Percentiles rank a stretch among this genome's conserved stretches.
Conservation (phyloP, 805 yeast genomes). For the Scheffersomyces coipomensis region DNA sequence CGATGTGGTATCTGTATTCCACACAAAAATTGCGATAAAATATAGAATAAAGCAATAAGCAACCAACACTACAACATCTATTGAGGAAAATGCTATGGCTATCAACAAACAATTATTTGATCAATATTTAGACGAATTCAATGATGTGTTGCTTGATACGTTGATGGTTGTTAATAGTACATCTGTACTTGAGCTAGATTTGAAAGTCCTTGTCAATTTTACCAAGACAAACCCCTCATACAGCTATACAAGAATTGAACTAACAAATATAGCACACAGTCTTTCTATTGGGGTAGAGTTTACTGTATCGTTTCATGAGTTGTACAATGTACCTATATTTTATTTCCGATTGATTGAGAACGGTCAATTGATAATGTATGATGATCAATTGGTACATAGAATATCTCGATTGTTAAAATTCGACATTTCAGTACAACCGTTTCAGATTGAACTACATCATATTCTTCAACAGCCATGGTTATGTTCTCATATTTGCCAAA, state of each 20-base stretch:
- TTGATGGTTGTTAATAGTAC: conserved; percentile 9
- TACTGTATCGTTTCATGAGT: conserved; percentile 25
- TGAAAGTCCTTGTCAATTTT: conserved; percentile 5
- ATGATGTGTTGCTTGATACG: too few species aligned
- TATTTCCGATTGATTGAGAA: conserved; percentile 17
- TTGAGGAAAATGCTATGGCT: too few species aligned
- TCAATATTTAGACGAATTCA: conserved; percentile 11
- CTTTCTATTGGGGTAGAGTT: conserved; percentile 17
- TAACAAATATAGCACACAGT: too few species aligned
- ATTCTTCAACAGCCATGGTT: conserved; percentile 17
- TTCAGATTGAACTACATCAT: conserved; percentile 12
- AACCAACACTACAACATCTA: too few species aligned
- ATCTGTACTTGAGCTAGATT: conserved; percentile 2
- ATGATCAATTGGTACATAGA: neutral
- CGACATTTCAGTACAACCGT: neutral
- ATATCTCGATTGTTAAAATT: neutral
- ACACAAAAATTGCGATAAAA: too few species aligned
- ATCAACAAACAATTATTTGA: conserved; percentile 12
- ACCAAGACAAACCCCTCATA: neutral
- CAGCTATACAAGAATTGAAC: neutral
- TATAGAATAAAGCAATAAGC: too few species aligned
- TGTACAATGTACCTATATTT: conserved; percentile 30
- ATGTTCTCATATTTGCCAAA: conserved; percentile 32
- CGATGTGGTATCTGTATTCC: too few species aligned
- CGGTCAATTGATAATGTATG: neutral